These are phyloP conservation scores for Gaeumannomyces tritici DNA, from an alignment of 2,329 filamentous ascomycete genomes.

Conservation along the genomic window DNA sequence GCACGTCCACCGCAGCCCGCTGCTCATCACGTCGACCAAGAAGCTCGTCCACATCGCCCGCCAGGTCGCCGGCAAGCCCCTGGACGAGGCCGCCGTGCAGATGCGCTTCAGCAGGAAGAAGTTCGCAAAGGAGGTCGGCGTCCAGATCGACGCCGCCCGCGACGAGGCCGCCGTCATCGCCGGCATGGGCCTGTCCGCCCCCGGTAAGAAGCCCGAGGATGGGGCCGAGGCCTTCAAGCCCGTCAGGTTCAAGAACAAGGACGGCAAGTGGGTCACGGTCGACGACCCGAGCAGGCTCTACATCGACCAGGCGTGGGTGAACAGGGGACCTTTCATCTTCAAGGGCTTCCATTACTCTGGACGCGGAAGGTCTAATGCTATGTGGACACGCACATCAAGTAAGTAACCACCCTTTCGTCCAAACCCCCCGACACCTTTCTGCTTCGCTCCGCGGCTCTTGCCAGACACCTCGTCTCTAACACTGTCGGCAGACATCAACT, in stretches of 20 bases:
- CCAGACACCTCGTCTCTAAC: neutral
- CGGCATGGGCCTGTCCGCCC: conserved; percentile 69
- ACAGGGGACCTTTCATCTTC: conserved; percentile 52
- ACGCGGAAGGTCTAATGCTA: neutral
- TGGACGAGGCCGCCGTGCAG: conserved; percentile 88
- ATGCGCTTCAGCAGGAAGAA: conserved; percentile 96
- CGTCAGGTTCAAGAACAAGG: conserved; percentile 60
- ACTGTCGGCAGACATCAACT: conserved; percentile 49
- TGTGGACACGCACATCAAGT: neutral
- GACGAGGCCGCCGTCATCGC: conserved; percentile 70
- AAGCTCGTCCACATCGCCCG: conserved; percentile 79
- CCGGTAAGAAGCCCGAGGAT: conserved; percentile 21
- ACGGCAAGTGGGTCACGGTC: conserved; percentile 63
- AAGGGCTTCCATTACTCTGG: neutral
- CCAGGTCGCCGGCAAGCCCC: conserved; percentile 86
- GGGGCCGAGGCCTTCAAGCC: conserved; percentile 24
- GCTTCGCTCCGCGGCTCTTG: neutral
- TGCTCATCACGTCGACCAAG: conserved; percentile 79
- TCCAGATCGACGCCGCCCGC: conserved; percentile 71
- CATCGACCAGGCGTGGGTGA: conserved; percentile 84
- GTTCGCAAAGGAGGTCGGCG: conserved; percentile 68
- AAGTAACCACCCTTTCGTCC: neutral
- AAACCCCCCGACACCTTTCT: conserved; percentile 7
- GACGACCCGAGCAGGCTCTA: conserved; percentile 75
- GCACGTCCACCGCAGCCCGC: conserved; percentile 51